phyloP scores from a whole-genome alignment of 768 basidiomycete genomes.

The Boletales sp. region DNA sequence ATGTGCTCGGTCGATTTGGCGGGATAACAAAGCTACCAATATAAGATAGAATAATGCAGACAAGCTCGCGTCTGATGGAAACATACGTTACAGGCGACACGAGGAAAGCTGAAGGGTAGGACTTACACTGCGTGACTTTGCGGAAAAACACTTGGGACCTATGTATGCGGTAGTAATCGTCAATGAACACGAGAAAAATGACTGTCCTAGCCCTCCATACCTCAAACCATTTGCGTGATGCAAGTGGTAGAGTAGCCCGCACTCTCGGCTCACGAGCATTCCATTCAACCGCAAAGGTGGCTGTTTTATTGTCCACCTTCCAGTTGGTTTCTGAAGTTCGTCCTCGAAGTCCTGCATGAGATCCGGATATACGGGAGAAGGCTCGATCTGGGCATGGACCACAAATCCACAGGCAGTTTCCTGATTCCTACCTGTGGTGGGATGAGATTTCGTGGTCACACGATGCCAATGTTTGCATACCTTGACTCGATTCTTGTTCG shows the following conservation, averaged over 20 bases:
- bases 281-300: conserved; percentile 61
- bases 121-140: conserved; percentile 65
- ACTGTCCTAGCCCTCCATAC: conserved; percentile 33
- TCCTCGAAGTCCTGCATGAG: conserved; percentile 69
- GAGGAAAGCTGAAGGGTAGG: background rate
- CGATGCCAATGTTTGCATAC: conserved; percentile 14
- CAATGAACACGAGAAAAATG: background rate
- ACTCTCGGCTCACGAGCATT: conserved; percentile 73
- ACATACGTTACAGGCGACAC: conserved; percentile 3
- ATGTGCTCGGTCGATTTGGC: conserved; percentile 71
- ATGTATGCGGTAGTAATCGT: conserved; percentile 17
- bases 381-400: conserved; percentile 63
- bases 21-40: conserved; percentile 63
- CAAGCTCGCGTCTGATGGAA: conserved; percentile 62
- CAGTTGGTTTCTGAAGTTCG: conserved; percentile 73
- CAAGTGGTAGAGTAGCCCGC: conserved; percentile 71
- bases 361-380: conserved; percentile 46
- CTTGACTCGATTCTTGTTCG: conserved; percentile 46
- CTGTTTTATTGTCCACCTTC: conserved; percentile 53
- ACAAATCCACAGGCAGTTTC: conserved; percentile 60
- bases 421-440: conserved; percentile 40
- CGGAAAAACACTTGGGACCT: conserved; percentile 67
- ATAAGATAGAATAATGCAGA: conserved; percentile 63
- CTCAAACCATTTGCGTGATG: conserved; percentile 66
- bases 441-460: background rate